Base-by-base conservation (phyloP, 805 yeast genomes). In the Saccharomyces eubayanus region DNA sequence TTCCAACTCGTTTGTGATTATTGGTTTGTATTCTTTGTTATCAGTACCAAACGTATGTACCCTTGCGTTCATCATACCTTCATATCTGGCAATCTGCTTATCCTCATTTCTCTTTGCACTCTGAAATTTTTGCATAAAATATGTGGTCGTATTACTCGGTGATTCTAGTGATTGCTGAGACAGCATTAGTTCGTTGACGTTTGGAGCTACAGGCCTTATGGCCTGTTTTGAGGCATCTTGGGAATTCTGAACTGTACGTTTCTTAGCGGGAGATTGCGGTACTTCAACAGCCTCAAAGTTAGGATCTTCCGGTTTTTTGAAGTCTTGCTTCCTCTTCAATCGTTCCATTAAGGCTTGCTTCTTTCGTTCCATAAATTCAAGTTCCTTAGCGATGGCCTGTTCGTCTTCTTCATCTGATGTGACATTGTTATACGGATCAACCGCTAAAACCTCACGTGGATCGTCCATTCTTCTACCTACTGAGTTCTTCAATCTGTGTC, bases 1-100 rank as follows among this genome's bases (percentile, higher is more conserved):
- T 48, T 82, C 87, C n/a, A 59, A 59, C 51, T 79, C 81, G 52
- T 77, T 69, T 1, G 71, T 76, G 8, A 55, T 59, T 1, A 58
- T 30, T 1, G 75, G 72, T 30, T 62, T 60, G 31, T 58, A 62
- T 14, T 62, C 65, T 9, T 60, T 48, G 4, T 46, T 54, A 2
- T 59, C 64, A 0, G 60, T 36, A 14, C 49, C 69, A 60, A 78
- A 78, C 2, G 77, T 66, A 53, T 72, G 75, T 0, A 74, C 72
- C 50, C 80, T 69, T 2, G 71, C 55, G 5, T 60, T 60, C 58
- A 72, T 52, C 47, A 76, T 53, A 8, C 66, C 57, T 16, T 65
- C 64, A 2, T 61, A 60, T 9, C 54, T 52, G 30, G 55, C 48
- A 20, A 60, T 56, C 46, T 65, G 57, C 29, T 58, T 53, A 5